Base-by-base conservation (phyloP, 768 basidiomycete species). In the Rhizopogon rudus region DNA sequence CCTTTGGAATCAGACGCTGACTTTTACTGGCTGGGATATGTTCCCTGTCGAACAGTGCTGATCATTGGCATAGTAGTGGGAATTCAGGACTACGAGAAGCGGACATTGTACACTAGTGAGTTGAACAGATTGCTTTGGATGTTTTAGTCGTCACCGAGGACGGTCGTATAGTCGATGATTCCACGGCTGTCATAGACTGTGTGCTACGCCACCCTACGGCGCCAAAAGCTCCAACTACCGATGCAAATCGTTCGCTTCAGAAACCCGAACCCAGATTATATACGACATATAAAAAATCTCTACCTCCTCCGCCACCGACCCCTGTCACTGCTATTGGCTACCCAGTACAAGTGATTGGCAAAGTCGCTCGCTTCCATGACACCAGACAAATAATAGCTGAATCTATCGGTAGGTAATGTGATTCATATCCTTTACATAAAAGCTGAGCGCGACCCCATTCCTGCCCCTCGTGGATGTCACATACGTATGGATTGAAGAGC, bases 131-230 rank as follows among this genome's bases (percentile, higher is more conserved):
- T 33, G 17, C 20, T 48, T 35, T 48, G 20, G 5, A 13, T 8
- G 25, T 50, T 25, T 55, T 53, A 41, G 33, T n/a, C 55, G 3
- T 16, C 44, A 13, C 49, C 58, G 45, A 61, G 43, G 0, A 9
- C 33, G 45, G 13, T 46, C 17, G 6, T 33, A 29, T 51, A 91
- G 87, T 91, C 56, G 90, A 92, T 63, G 90, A 92, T 60, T 87
- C 88, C 5, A 87, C 88, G 1, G 82, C 73, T 29, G 82, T 86
- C 3, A 75, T 92, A 25, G 88, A 91, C 44, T 91, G 89, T 61
- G 63, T 73, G 3, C 77, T 82, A 63, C 73, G 71, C 22, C 71
- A 73, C 41, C 66, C 68, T 5, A 59, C 67, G 22, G 64, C 66
- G 9, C 57, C 63, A 1, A 41, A 51, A 29, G 41, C 52, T 1